Evolutionary conservation across 495 filamentous ascomycete species (phyloP).

Genomic region (Penicillium canariense): DNA sequence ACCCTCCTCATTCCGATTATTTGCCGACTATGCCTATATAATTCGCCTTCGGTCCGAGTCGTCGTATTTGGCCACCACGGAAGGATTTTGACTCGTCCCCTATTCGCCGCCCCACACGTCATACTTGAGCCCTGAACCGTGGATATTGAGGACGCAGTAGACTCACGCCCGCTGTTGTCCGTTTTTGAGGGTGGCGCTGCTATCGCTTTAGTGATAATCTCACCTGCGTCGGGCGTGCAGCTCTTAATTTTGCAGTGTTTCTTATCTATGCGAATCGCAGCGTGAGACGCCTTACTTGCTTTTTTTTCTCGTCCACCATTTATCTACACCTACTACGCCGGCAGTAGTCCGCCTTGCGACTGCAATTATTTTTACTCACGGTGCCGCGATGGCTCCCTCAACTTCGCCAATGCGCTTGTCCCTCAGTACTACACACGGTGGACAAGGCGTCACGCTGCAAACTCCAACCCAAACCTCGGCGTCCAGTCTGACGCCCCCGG

Average conservation of each 20-base stretch:
- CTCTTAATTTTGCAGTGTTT: not conserved
- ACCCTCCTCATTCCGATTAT: not conserved
- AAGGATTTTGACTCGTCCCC: not conserved
- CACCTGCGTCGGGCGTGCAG: not conserved
- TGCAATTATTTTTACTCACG: not conserved
- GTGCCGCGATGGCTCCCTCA: slow-evolving; percentile 7
- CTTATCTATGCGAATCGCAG: slow-evolving; percentile 1
- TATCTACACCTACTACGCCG: not conserved
- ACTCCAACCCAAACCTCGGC: slow-evolving; percentile 12
- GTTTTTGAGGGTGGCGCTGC: slow-evolving; percentile 21
- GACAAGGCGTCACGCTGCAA: slow-evolving; percentile 9
- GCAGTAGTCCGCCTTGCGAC: too few relatives aligned
- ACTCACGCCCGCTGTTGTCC: slow-evolving; percentile 3
- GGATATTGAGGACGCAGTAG: slow-evolving; percentile 10
- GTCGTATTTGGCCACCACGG: not conserved
- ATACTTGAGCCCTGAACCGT: slow-evolving; percentile 21
- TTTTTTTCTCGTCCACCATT: slow-evolving; percentile 1
- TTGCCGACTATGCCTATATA: not conserved
- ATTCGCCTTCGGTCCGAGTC: not conserved
- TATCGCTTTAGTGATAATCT: not conserved
- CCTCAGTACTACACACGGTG: slow-evolving; percentile 26
- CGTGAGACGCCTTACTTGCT: not conserved
- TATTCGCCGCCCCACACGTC: slow-evolving; percentile 18
- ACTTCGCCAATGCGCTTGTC: slow-evolving; percentile 31
- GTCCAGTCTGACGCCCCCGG: slow-evolving; percentile 36